Evolutionary conservation across 768 basidiomycete genomes (phyloP).

Genomic region (Bullera alba): DNA sequence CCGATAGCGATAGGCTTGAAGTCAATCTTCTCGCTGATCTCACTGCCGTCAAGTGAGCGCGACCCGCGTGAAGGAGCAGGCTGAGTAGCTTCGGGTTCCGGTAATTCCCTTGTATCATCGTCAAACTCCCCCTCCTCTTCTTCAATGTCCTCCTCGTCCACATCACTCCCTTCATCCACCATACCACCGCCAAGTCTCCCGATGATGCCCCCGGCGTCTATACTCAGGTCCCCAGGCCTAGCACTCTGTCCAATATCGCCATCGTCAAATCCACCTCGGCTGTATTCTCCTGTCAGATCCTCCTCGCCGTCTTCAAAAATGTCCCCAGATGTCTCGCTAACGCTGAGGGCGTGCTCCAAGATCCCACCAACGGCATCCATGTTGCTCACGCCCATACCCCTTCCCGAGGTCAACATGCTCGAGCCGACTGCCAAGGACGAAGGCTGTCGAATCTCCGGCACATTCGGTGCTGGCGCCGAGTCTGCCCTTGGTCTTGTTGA

Average conservation of each 20-base stretch:
- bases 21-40: constrained; percentile 1
- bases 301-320: constrained; percentile 5
- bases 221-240: constrained; percentile 17
- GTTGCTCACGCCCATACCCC: constrained; percentile 12
- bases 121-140: constrained; percentile 7
- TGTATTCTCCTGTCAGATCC: no score
- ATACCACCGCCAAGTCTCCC: constrained; percentile 14
- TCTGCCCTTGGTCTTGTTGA: constrained; percentile 36
- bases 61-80: background rate
- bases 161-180: constrained; percentile 39
- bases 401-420: constrained; percentile 20
- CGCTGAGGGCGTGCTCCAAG: constrained; percentile 17
- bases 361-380: constrained; percentile 4
- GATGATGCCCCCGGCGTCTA: constrained; percentile 6
- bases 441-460: no score
- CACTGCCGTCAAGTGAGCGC: background rate
- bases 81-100: background rate
- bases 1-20: constrained; percentile 17
- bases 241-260: constrained; percentile 5
- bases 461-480: constrained; percentile 34
- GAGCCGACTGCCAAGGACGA: constrained; percentile 4
- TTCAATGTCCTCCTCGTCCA: constrained; percentile 32
- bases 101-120: constrained; percentile 4
- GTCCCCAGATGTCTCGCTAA: constrained; percentile 15
- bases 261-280: no score